These are phyloP conservation scores for Lathyrus aphaca DNA, from an alignment of 306 rosid species.

Conservation along the genomic window DNA sequence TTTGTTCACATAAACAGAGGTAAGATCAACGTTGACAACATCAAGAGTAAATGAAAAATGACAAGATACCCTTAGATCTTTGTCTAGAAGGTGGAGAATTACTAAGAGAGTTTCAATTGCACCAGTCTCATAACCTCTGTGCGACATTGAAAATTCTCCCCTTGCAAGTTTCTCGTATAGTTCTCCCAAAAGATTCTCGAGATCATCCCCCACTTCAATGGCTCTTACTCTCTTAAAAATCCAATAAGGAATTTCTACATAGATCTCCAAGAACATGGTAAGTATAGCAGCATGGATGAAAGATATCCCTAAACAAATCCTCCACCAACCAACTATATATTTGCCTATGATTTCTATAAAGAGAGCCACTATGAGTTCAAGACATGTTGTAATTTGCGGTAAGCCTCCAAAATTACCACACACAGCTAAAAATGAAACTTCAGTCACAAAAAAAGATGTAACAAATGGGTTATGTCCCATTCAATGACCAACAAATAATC, in stretches of 20 bases:
- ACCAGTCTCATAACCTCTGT: conserved; percentile 66
- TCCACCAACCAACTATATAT: conserved; percentile 82
- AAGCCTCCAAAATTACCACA: conserved; percentile 78
- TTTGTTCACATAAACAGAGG: no score
- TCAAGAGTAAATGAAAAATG: no score
- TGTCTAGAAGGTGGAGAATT: no score
- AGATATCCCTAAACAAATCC: conserved; percentile 81
- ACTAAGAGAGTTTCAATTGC: conserved; percentile 41
- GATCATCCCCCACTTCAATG: conserved; percentile 70
- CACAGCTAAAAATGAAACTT: conserved; percentile 75
- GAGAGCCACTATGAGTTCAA: conserved; percentile 73
- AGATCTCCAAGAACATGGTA: conserved; percentile 75
- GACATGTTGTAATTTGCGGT: conserved; percentile 86
- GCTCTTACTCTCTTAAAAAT: conserved; percentile 82
- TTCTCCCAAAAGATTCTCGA: conserved; percentile 75
- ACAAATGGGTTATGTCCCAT: conserved; percentile 87
- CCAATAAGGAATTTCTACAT: conserved; percentile 89
- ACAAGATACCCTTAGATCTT: no score
- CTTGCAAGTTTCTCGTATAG: conserved; percentile 71
- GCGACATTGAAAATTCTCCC: conserved; percentile 63
- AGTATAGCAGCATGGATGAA: conserved; percentile 63
- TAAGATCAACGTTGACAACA: no score
- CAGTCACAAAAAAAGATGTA: conserved; percentile 82
- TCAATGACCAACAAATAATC: conserved; percentile 82
- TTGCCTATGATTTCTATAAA: conserved; percentile 75